Percentiles rank a stretch among this genome's conserved stretches.
Evolutionary conservation across 1,284 basidiomycete species (phyloP).

Genomic region (Heterobasidion irregulare): DNA sequence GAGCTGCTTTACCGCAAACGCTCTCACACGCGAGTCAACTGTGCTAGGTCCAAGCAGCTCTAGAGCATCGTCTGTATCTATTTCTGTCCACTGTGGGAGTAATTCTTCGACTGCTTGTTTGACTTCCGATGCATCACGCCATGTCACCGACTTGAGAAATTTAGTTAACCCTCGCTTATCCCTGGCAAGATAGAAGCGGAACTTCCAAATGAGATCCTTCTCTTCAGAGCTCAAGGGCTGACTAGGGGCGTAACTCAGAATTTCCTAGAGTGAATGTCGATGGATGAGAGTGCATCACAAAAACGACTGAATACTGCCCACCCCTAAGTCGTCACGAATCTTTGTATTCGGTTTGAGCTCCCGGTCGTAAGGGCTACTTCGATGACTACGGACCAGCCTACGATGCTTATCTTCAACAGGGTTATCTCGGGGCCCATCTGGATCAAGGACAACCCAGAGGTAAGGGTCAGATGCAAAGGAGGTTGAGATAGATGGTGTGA

Average conservation of each 20-base stretch:
- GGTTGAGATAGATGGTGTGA: conserved; percentile 36
- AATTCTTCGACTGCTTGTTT: conserved; percentile 97
- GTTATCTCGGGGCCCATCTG: conserved; percentile 86
- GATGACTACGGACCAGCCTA: conserved; percentile 87
- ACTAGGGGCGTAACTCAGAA: conserved; percentile 88
- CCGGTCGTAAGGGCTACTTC: conserved; percentile 89
- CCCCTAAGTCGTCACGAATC: conserved; percentile 89
- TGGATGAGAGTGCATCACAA: not conserved
- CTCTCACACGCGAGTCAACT: conserved; percentile 84
- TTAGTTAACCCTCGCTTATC: conserved; percentile 93
- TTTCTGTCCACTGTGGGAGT: conserved; percentile 94
- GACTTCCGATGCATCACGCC: conserved; percentile 93
- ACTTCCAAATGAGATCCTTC: conserved; percentile 97
- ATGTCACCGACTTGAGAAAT: conserved; percentile 96
- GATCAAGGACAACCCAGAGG: conserved; percentile 89
- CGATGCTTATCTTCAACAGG: conserved; percentile 97
- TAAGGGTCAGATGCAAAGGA: conserved; percentile 54
- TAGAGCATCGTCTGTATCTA: conserved; percentile 93
- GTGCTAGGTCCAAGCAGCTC: conserved; percentile 91
- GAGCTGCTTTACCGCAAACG: conserved; percentile 90
- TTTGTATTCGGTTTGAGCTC: conserved; percentile 96
- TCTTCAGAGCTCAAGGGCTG: conserved; percentile 84
- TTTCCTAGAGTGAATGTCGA: conserved; percentile 45
- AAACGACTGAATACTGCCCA: conserved; percentile 27
- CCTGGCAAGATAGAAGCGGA: conserved; percentile 90